Percentiles rank a stretch among this genome's conserved stretches.
Evolutionary conservation across 257 asterid genomes (phyloP).

Genomic region (Scutellaria baicalensis): DNA sequence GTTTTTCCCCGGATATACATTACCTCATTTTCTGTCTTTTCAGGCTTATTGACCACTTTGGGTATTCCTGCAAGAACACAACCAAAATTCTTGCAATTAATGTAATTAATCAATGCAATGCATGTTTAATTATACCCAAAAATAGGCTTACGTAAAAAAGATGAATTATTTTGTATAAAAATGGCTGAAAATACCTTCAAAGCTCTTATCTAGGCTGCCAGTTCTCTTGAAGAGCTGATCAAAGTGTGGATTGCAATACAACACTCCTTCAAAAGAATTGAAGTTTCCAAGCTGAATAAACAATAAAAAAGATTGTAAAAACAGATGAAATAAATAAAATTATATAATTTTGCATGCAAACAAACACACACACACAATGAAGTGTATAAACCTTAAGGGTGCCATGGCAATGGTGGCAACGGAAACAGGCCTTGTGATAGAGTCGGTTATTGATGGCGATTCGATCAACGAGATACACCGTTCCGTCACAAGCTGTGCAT

Average conservation of each 20-base stretch:
- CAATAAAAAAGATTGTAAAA: neutral
- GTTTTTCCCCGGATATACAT: too few relatives aligned
- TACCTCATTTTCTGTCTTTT: slow-evolving; percentile 60
- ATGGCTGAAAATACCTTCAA: slow-evolving; percentile 36
- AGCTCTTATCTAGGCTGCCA: slow-evolving; percentile 76
- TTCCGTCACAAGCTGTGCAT: slow-evolving; percentile 53
- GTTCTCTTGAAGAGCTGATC: slow-evolving; percentile 79
- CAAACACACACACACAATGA: neutral
- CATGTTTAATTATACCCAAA: too few relatives aligned
- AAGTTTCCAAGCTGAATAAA: slow-evolving; percentile 54
- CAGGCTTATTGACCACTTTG: slow-evolving; percentile 40
- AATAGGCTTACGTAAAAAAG: too few relatives aligned
- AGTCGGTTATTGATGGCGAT: slow-evolving; percentile 54
- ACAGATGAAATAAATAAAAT: neutral
- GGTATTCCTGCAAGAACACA: slow-evolving; percentile 40
- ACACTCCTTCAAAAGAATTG: slow-evolving; percentile 80
- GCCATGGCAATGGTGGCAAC: slow-evolving; percentile 68
- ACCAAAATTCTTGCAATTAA: neutral
- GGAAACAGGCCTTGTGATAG: slow-evolving; percentile 74
- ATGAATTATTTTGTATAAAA: neutral
- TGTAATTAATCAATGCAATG: neutral
- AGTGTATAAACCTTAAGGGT: slow-evolving; percentile 58
- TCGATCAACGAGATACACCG: slow-evolving; percentile 59
- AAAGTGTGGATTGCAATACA: slow-evolving; percentile 64
- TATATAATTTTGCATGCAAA: too few relatives aligned